Base-by-base conservation (phyloP, 208 protist species). In the Trypanosoma cruzi region DNA sequence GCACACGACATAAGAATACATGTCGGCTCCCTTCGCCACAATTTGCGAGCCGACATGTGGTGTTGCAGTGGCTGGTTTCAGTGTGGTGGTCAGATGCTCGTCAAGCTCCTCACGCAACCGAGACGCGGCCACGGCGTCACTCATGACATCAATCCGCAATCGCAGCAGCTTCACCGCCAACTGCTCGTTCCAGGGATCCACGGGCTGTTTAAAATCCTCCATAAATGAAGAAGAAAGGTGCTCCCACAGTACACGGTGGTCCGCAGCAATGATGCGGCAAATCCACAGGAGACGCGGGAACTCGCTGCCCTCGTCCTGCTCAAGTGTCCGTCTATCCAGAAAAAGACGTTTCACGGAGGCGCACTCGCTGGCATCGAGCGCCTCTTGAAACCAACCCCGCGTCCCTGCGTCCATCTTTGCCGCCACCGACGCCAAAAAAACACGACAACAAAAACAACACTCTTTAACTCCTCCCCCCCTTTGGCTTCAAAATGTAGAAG, bases 101-200 rank as follows among this genome's bases (percentile, higher is more conserved):
- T 85, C 66, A 11, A 94, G 79, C 44, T 26, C 72, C 13, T 54
- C 56, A 20, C 60, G 48, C 26, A 87, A 49, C 16, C 28, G 42
- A 46, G 40, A 64, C 0, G 18, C 53, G 22, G 40, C 31, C 11
- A 0, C 54, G 22, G 49, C 52, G 24, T 70, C 63, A 20, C 18
- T 52, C n/a, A 61, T 48, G 28, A 18, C 7, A 10, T 73, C 59
- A 0, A 94, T 36, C 34, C 85, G 86, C 31, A 62, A 37, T 56
- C 75, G 81, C 18, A 86, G 71, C 5, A 90, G 20, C 67, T 94
- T 96, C 48, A 93, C 88, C 22, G 87, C 89, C 1, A 87, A 68
- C 67, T 96, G 91, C 76, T 96, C 91, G 49, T 90, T 93, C 89
- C 91, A 96, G 28, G 44, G 42, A 65, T 94, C 82, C 11, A 86